Percentiles rank a stretch among this genome's conserved stretches.
These are phyloP conservation scores for Chlorella sp. DNA, from an alignment of 139 green algal genomes.

Conservation along the genomic window DNA sequence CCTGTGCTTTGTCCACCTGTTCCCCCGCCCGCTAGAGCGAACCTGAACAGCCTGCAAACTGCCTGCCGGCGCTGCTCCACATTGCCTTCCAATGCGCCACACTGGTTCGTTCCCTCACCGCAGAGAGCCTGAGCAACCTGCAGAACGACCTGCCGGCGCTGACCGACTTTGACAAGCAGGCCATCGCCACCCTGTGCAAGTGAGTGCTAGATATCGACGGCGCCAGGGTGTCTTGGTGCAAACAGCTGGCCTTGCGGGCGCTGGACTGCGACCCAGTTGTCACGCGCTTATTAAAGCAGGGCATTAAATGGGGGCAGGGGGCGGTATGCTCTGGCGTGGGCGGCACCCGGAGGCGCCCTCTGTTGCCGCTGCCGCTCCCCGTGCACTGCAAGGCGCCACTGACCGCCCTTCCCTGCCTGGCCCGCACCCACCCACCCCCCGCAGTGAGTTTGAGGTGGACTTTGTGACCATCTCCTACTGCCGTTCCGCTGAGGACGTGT, in stretches of 20 bases:
- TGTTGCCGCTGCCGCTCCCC: background rate
- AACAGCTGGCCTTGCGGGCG: no score
- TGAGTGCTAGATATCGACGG: background rate
- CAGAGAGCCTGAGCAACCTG: conserved; percentile 69
- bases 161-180: conserved; percentile 75
- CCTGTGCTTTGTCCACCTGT: background rate
- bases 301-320: no score
- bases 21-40: no score
- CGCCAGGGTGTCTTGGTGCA: background rate
- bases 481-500: conserved; percentile 69
- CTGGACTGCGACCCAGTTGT: no score
- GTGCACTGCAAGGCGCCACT: background rate
- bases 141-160: conserved; percentile 89
- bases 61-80: no score
- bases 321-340: no score
- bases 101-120: background rate
- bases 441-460: conserved; percentile 70
- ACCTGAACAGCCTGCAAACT: no score
- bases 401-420: background rate
- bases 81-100: background rate
- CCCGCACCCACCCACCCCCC: background rate
- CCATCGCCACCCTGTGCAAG: conserved; percentile 34
- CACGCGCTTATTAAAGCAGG: no score
- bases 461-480: conserved; percentile 72
- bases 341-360: no score